A percentile compares a stretch with the other conserved stretches of the same genome.
phyloP scores from a whole-genome alignment of 805 yeast genomes.

The Candida piceae region DNA sequence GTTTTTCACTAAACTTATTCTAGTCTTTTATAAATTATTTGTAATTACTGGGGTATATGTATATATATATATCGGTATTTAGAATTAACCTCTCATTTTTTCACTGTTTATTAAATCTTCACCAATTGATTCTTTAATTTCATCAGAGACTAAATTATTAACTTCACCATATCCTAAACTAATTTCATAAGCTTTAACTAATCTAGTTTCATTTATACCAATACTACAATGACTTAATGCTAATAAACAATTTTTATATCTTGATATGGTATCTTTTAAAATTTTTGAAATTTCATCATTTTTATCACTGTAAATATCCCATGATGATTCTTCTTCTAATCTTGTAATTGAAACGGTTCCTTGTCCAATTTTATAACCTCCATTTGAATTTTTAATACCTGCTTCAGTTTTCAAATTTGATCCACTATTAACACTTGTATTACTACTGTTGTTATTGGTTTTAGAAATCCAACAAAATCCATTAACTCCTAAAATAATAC shows the following conservation, averaged over 20 bases:
- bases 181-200: slow-evolving; percentile 82
- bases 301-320: slow-evolving; percentile 91
- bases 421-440: slow-evolving; percentile 4
- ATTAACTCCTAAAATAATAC: slow-evolving; percentile 86
- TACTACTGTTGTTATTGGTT: slow-evolving; percentile 36
- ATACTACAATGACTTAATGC: slow-evolving; percentile 81
- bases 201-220: slow-evolving; percentile 78
- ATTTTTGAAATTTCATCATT: slow-evolving; percentile 68
- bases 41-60: too few relatives aligned
- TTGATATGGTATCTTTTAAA: slow-evolving; percentile 66
- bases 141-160: slow-evolving; percentile 69
- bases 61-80: too few relatives aligned
- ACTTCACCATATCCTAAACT: slow-evolving; percentile 70
- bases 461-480: slow-evolving; percentile 92
- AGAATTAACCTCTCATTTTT: slow-evolving; percentile 59
- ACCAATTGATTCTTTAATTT: slow-evolving; percentile 68
- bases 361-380: slow-evolving; percentile 47
- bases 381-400: slow-evolving; percentile 28
- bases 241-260: slow-evolving; percentile 79
- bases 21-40: too few relatives aligned
- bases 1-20: too few relatives aligned
- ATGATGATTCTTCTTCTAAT: slow-evolving; percentile 79
- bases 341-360: slow-evolving; percentile 72
- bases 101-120: slow-evolving; percentile 66
- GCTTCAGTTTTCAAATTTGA: slow-evolving; percentile 32